A percentile compares a stretch with the other conserved stretches of the same genome.
phyloP scores from a whole-genome alignment of 805 yeast genomes.

The Groenewaldozyma salmanticensis region DNA sequence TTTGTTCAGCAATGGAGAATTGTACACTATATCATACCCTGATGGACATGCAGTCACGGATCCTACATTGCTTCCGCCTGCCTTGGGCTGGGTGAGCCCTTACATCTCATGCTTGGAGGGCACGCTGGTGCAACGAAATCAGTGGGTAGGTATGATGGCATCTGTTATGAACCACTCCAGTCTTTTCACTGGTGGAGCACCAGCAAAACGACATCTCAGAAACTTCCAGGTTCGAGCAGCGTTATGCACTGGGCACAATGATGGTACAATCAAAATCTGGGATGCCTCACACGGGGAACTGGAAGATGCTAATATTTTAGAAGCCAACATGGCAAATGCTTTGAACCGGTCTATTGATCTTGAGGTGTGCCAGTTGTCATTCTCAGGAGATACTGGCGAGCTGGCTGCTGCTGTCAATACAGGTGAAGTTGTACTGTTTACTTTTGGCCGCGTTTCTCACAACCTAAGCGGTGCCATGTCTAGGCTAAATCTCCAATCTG shows the following conservation, averaged over 20 bases:
- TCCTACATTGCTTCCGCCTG: conserved; percentile 66
- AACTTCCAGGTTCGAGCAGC: conserved; percentile 45
- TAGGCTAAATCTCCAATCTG: background rate
- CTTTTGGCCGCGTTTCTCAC: conserved; percentile 47
- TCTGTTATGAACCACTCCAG: conserved; percentile 32
- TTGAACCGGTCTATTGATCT: conserved; percentile 34
- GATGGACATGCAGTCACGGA: conserved; percentile 41
- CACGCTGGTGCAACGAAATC: conserved; percentile 46
- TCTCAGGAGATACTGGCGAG: conserved; percentile 71
- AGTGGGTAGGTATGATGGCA: conserved; percentile 74
- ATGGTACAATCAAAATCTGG: conserved; percentile 72
- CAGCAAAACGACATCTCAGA: conserved; percentile 42
- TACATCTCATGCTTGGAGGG: conserved; percentile 49
- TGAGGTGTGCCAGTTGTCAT: conserved; percentile 50
- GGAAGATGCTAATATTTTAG: conserved; percentile 48
- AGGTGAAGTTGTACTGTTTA: conserved; percentile 70
- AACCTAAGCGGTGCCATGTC: conserved; percentile 18
- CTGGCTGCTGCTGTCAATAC: conserved; percentile 54
- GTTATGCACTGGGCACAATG: conserved; percentile 71
- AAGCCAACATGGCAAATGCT: conserved; percentile 44
- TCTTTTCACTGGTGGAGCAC: conserved; percentile 72
- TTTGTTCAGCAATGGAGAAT: conserved; percentile 51
- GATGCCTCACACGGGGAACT: conserved; percentile 74
- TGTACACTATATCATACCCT: conserved; percentile 53
- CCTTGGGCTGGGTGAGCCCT: conserved; percentile 71